Conservation (phyloP, 164 flowering plant species). For the Platanus orientalis region DNA sequence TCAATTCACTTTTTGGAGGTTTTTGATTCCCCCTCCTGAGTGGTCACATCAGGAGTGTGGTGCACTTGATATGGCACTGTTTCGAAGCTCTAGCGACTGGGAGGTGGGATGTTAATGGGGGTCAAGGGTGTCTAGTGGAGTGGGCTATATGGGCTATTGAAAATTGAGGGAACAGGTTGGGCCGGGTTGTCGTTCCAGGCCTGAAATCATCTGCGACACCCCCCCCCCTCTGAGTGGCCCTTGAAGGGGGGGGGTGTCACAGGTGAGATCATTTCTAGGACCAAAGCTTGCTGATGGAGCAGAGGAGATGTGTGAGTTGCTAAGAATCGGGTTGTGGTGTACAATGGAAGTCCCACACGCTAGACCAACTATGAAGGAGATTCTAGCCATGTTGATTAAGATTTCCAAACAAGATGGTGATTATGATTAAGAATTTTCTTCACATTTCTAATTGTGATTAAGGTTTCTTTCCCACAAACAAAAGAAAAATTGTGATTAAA, state of each 20-base stretch:
- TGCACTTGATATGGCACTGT: no score
- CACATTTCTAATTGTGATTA: no score
- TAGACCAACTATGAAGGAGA: constrained; percentile 89
- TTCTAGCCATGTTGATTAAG: constrained; percentile 49
- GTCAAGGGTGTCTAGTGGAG: constrained; percentile 77
- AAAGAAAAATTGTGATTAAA: no score
- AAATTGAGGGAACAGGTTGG: constrained; percentile 27
- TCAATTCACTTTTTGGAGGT: no score
- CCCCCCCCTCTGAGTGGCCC: no score
- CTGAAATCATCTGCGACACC: no score
- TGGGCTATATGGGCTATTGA: constrained; percentile 64
- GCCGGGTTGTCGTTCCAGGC: constrained; percentile 24
- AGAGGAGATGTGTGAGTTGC: constrained; percentile 61
- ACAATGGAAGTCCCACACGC: constrained; percentile 64
- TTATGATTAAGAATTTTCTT: background rate
- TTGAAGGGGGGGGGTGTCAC: no score
- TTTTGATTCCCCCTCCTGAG: no score
- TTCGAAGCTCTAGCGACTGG: constrained; percentile 87
- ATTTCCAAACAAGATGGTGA: constrained; percentile 7
- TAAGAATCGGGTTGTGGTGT: constrained; percentile 63
- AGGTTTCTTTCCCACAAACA: no score
- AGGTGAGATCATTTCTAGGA: no score
- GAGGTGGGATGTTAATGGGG: constrained; percentile 71
- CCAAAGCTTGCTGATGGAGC: constrained; percentile 45
- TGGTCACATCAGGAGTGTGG: no score